Percentiles rank a stretch among this genome's conserved stretches.
These are phyloP conservation scores for Cercospora sp. DNA, from an alignment of 2,329 filamentous ascomycete species.

Conservation along the genomic window DNA sequence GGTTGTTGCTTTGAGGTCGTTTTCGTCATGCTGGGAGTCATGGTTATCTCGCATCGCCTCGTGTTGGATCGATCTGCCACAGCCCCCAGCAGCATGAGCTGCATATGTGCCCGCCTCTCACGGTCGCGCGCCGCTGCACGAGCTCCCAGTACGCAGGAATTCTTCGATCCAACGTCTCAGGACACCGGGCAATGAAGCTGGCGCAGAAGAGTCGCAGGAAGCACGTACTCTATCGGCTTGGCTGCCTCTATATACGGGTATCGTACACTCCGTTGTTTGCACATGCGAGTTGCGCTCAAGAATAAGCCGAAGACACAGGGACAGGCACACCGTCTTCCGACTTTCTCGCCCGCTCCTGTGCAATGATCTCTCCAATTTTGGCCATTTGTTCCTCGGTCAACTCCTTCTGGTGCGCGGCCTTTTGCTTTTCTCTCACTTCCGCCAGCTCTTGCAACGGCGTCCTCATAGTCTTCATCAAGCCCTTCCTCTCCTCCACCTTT, in stretches of 20 bases:
- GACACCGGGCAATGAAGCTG: background rate
- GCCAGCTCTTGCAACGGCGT: slow-evolving; percentile 50
- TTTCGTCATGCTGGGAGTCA: background rate
- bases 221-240: background rate
- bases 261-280: slow-evolving; percentile 17
- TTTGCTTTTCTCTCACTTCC: slow-evolving; percentile 42
- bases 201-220: background rate
- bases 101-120: background rate
- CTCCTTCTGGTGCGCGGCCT: slow-evolving; percentile 41
- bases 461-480: slow-evolving; percentile 44
- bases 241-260: slow-evolving; percentile 14
- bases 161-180: background rate
- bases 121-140: background rate
- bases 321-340: background rate
- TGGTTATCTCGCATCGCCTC: background rate
- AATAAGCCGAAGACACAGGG: background rate
- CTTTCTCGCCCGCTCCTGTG: slow-evolving; percentile 24
- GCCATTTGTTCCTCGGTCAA: slow-evolving; percentile 43
- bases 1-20: background rate
- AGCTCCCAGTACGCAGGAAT: too few species aligned
- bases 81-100: background rate
- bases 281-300: background rate
- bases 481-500: slow-evolving; percentile 48
- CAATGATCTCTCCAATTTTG: slow-evolving; percentile 47
- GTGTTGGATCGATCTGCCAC: background rate